Base-by-base conservation (phyloP, 495 filamentous ascomycete species). In the Annulohypoxylon nitens region DNA sequence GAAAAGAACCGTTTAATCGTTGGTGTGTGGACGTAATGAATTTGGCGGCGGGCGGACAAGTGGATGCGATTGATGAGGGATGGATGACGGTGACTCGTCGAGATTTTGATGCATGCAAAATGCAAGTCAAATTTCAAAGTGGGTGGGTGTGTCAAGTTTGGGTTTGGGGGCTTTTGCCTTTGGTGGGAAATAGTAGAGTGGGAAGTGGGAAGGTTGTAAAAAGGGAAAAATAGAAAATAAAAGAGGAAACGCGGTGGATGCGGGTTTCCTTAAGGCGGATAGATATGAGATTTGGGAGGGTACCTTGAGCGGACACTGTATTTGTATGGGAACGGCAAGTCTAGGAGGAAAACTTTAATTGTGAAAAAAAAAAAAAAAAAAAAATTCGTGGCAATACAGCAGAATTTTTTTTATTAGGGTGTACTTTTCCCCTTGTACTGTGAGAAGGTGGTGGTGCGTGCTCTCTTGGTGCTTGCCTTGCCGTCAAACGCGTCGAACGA, bases 1-100 rank as follows among this genome's bases (percentile, higher is more conserved):
- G 75, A 73, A 64, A 65, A 66, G 71, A 72, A 74, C 74, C 70
- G 77, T 76, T 66, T 71, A 75, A 69, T 74, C 60, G 65, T 69
- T 73, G 73, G 62, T 71, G 74, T 57, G 79, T 73, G 67, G 78
- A 61, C 74, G 59, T 74, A 77, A 64, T 72, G 73, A 75, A 78
- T 77, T 85, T 54, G 83, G 84, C 83, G 79, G 75, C 81, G 80
- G 79, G 75, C 81, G 80, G 83, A 79, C 77, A 78, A 80, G 83
- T 85, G 85, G 86, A 85, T 83, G 82, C 77, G 71, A 14, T 58
- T 62, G 60, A 70, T 73, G 77, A 79, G 67, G 73, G 43, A 70
- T 50, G 65, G 70, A 79, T 79, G 75, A 79, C 73, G 77, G 73
- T 74, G 74, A 76, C 70, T 77, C 75, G 75, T 79, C 72, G 75